These are phyloP conservation scores for Dictyophora rubrovolvata DNA, from an alignment of 768 basidiomycete genomes.

Conservation along the genomic window DNA sequence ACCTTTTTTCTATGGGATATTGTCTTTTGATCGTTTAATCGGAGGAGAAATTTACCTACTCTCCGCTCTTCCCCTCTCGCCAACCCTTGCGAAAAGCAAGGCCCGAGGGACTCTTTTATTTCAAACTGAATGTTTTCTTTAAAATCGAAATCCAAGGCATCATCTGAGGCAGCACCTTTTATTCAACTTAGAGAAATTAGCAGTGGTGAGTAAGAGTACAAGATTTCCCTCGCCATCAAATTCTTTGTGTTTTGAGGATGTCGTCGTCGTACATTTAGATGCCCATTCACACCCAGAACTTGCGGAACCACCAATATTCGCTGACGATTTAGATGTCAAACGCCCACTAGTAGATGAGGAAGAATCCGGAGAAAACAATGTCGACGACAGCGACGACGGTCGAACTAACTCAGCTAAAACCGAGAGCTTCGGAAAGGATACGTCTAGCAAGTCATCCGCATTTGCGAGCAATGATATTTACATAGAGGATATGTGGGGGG, in stretches of 20 bases:
- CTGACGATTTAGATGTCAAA: neutral
- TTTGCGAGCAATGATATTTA: constrained; percentile 7
- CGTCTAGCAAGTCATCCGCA: constrained; percentile 2
- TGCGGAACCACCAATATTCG: neutral
- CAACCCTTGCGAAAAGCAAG: neutral
- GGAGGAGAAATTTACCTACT: neutral
- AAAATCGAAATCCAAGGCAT: neutral
- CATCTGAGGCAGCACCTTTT: neutral
- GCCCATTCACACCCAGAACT: neutral
- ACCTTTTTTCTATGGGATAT: neutral
- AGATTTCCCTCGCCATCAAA: neutral
- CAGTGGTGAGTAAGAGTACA: neutral
- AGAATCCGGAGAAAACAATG: neutral
- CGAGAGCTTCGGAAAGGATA: constrained; percentile 4
- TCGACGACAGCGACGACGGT: neutral
- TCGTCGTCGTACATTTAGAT: neutral
- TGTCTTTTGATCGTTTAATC: neutral
- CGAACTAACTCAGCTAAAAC: neutral
- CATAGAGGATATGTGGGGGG: constrained; percentile 7
- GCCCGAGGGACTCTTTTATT: neutral
- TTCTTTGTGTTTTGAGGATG: neutral
- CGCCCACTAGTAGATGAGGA: neutral
- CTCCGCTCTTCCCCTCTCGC: neutral
- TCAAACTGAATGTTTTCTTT: neutral
- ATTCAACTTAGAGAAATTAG: constrained; percentile 1